Percentiles rank a stretch among this genome's conserved stretches.
These are phyloP conservation scores for Aureobasidium zeae DNA, from an alignment of 2,329 filamentous ascomycete species.

Conservation along the genomic window DNA sequence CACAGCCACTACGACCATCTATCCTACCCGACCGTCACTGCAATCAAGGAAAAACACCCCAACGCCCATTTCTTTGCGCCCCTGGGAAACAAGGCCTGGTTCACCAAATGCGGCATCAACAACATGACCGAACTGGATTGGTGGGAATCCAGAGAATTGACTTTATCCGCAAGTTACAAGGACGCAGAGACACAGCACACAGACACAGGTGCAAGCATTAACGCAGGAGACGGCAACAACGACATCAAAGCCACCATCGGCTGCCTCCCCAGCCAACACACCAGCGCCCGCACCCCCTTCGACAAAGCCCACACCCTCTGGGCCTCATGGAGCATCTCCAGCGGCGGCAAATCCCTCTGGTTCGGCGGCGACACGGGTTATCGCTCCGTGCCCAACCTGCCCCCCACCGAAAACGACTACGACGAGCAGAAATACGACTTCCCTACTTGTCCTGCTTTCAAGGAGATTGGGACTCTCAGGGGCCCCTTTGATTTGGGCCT, in stretches of 20 bases:
- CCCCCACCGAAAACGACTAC: slow-evolving; percentile 61
- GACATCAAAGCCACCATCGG: slow-evolving; percentile 63
- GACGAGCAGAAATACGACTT: slow-evolving; percentile 54
- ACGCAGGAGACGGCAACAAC: slow-evolving; percentile 18
- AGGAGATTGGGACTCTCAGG: slow-evolving; percentile 66
- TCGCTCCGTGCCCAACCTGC: slow-evolving; percentile 59
- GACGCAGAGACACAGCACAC: slow-evolving; percentile 13
- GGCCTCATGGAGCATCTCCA: slow-evolving; percentile 75
- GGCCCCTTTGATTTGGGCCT: slow-evolving; percentile 86
- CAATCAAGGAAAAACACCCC: slow-evolving; percentile 62
- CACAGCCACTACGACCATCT: slow-evolving; percentile 94
- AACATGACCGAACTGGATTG: slow-evolving; percentile 88
- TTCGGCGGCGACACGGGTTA: slow-evolving; percentile 87
- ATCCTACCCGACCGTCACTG: slow-evolving; percentile 62
- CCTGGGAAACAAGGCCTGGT: slow-evolving; percentile 75
- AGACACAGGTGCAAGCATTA: slow-evolving; percentile 2
- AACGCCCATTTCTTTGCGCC: slow-evolving; percentile 82
- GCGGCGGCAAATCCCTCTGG: slow-evolving; percentile 68
- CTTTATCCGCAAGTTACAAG: slow-evolving; percentile 37
- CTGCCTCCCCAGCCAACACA: slow-evolving; percentile 79
- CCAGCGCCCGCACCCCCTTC: slow-evolving; percentile 56
- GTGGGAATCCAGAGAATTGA: slow-evolving; percentile 81
- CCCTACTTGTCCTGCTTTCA: slow-evolving; percentile 74
- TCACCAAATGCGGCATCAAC: slow-evolving; percentile 56
- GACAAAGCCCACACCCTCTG: slow-evolving; percentile 73